A percentile compares a stretch with the other conserved stretches of the same genome.
Evolutionary conservation across 108 stramenopile species (phyloP).

Genomic region (Cyclotella atomus): DNA sequence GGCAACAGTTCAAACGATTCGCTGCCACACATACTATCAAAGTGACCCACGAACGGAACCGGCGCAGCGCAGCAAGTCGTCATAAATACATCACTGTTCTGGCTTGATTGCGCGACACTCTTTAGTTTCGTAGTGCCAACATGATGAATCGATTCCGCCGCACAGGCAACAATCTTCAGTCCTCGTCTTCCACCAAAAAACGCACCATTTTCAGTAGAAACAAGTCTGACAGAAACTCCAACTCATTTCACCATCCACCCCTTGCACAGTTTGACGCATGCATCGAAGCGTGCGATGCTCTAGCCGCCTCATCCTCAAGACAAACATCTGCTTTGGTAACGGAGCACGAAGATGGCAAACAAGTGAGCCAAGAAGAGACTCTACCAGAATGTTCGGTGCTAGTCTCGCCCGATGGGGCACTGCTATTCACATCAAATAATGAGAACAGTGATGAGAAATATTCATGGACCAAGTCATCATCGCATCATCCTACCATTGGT

Average conservation of each 20-base stretch:
- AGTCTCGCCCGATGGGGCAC: conserved; percentile 72
- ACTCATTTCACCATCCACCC: too few relatives aligned
- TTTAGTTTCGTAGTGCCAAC: too few relatives aligned
- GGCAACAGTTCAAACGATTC: too few relatives aligned
- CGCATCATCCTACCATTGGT: conserved; percentile 4
- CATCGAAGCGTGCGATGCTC: conserved; percentile 63
- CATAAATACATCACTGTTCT: too few relatives aligned
- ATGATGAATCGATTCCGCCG: conserved; percentile 10
- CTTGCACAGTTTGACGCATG: conserved; percentile 64
- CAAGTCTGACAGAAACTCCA: background rate
- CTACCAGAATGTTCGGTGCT: conserved; percentile 66
- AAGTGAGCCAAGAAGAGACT: background rate
- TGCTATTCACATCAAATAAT: conserved; percentile 48
- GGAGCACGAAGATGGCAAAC: background rate
- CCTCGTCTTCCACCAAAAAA: background rate
- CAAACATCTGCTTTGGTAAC: conserved; percentile 4
- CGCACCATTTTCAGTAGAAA: background rate
- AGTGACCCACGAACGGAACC: too few relatives aligned
- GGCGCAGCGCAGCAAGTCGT: too few relatives aligned
- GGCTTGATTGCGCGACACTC: too few relatives aligned
- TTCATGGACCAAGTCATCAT: conserved; percentile 26
- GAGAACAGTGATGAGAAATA: conserved; percentile 13
- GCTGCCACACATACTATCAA: too few relatives aligned
- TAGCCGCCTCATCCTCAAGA: conserved; percentile 48
- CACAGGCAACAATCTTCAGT: background rate